These are phyloP conservation scores for Scutellaria galericulata DNA, from an alignment of 257 asterid species.

Conservation along the genomic window DNA sequence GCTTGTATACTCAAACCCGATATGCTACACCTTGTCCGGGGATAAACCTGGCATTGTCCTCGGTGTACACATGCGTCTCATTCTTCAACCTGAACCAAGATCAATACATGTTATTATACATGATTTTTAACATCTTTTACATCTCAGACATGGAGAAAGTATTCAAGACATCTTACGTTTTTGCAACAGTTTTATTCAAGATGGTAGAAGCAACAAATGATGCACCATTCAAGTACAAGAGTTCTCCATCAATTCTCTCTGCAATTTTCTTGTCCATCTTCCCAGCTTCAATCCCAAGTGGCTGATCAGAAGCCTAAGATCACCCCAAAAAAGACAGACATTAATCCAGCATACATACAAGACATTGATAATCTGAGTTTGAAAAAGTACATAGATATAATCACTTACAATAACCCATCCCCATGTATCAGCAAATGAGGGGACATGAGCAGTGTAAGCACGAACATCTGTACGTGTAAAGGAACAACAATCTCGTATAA, in stretches of 20 bases:
- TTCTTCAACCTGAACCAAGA: slow-evolving; percentile 65
- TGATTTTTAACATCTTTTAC: no score
- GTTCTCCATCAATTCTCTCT: slow-evolving; percentile 85
- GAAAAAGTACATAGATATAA: neutral
- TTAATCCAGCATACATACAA: neutral
- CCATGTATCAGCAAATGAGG: slow-evolving; percentile 99
- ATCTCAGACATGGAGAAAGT: neutral
- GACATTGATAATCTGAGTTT: no score
- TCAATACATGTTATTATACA: neutral
- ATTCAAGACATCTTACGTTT: slow-evolving; percentile 54
- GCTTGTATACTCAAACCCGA: slow-evolving; percentile 47
- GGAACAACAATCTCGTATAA: neutral
- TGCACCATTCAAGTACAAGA: slow-evolving; percentile 83
- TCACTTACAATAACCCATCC: slow-evolving; percentile 87
- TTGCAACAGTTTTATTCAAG: slow-evolving; percentile 81
- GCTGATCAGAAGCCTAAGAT: slow-evolving; percentile 84
- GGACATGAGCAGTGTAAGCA: slow-evolving; percentile 95
- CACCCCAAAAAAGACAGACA: neutral
- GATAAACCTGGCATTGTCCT: slow-evolving; percentile 93
- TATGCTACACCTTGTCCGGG: slow-evolving; percentile 87
- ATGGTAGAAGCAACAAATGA: slow-evolving; percentile 89
- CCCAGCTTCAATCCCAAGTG: slow-evolving; percentile 77
- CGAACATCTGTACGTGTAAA: slow-evolving; percentile 64
- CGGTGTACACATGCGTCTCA: slow-evolving; percentile 92
- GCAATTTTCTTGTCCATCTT: slow-evolving; percentile 84